Evolutionary conservation across 2,329 filamentous ascomycete species (phyloP), one percentile per base, ranked within the genome.

Genomic region (Chaetothyriales sp.): DNA sequence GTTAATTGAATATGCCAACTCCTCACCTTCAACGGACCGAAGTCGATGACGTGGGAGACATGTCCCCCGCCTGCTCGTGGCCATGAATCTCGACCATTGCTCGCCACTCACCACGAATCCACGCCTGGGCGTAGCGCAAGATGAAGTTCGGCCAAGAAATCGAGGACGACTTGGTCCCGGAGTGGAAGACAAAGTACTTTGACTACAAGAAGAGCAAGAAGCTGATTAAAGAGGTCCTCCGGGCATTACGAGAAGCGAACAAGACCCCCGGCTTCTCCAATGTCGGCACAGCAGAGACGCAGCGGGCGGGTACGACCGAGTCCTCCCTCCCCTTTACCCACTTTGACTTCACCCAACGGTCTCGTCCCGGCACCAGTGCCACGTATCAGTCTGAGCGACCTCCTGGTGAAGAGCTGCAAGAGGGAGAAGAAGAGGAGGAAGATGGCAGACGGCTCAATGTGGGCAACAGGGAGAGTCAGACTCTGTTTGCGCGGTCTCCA

Each of bases 131-230:
- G 28, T 39, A 39, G 10, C 32, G 32, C 32, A 39, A 15, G 32
- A 39, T 39, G 32, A 39, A 39, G 32, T 39, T 39, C 12, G 32
- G 32, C 32, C 32, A 15, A 12, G 86, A 94, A 70, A 76, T 95
- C 56, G 86, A 95, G 64, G 79, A 84, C 63, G 85, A 93, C 61
- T 78, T 88, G 49, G 87, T 95, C 57, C 89, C 89, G 64, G 89
- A 96, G 78, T 96, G 90, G 90, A 80, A 85, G 62, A 78, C 82
- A 66, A 94, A 95, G 68, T 96, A 95, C 67, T 77, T 96, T 60
- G 80, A 95, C 68, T 96, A 96, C 74, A 95, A 94, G 75, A 81
- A 64, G 47, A 90, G 88, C 54, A 96, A 96, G 71, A 95, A 95
- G 70, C 83, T 88, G 64, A 76, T 96, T 66, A 96, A 95, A 68